A percentile compares a stretch with the other conserved stretches of the same genome.
Conservation (phyloP, 495 filamentous ascomycete species). For the Bathelium albidoporum region DNA sequence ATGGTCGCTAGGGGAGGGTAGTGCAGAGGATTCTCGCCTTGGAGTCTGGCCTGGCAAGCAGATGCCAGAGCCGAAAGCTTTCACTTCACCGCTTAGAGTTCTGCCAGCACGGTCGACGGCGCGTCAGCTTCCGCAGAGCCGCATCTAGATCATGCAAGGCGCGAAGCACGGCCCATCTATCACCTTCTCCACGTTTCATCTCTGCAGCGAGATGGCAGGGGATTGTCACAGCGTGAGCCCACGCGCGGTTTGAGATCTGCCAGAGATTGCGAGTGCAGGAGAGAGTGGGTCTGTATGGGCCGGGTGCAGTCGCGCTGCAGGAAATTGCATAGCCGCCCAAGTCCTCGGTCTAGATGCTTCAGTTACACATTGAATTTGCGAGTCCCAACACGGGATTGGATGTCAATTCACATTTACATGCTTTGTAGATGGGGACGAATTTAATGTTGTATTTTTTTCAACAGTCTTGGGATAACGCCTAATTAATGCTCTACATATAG, state of each 20-base stretch:
- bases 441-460: background rate
- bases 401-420: background rate
- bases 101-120: background rate
- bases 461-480: slow-evolving; percentile 4
- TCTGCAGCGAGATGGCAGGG: background rate
- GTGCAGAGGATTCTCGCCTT: no score
- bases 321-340: no score
- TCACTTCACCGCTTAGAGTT: background rate
- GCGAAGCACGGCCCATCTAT: background rate
- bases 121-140: background rate
- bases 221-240: background rate
- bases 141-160: background rate
- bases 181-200: background rate
- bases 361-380: no score
- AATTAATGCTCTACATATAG: slow-evolving; percentile 5
- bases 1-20: no score
- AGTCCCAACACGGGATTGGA: no score
- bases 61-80: no score
- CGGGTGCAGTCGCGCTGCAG: no score
- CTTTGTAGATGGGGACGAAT: background rate
- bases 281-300: no score
- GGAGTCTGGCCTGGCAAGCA: no score
- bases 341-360: no score
- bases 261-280: background rate
- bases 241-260: background rate